Conservation (phyloP, 1,284 basidiomycete genomes). For the Trichosporon sp. region DNA sequence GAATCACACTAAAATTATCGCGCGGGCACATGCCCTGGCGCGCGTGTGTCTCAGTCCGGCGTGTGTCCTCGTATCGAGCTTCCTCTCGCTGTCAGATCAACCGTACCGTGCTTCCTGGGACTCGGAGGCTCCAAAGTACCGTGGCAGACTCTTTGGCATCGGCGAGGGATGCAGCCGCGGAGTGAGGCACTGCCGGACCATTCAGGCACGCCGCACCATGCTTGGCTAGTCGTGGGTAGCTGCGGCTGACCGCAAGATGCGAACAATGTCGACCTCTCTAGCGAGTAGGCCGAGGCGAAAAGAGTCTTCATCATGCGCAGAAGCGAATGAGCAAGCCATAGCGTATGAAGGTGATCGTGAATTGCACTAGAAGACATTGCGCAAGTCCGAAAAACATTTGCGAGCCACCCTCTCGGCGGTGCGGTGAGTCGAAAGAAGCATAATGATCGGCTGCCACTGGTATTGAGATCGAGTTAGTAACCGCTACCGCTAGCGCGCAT, state of each 20-base stretch:
- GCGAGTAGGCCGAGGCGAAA: not conserved
- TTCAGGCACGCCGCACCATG: not conserved
- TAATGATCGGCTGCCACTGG: not conserved
- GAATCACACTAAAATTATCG: not conserved
- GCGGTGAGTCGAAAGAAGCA: not conserved
- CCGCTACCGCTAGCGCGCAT: not conserved
- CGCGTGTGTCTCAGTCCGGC: not conserved
- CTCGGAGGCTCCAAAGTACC: too few species aligned
- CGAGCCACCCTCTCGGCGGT: too few species aligned
- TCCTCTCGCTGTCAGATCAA: not conserved
- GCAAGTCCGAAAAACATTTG: too few species aligned
- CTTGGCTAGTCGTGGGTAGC: not conserved
- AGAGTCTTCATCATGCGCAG: not conserved
- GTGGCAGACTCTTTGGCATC: too few species aligned
- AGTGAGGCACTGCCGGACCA: too few species aligned
- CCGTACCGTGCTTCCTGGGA: too few species aligned
- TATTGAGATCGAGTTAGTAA: not conserved
- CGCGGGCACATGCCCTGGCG: not conserved
- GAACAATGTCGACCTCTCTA: not conserved
- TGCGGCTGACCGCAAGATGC: not conserved
- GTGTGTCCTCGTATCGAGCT: not conserved
- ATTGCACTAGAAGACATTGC: too few species aligned
- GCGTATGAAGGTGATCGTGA: not conserved
- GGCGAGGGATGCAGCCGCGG: not conserved
- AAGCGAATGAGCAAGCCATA: not conserved